phyloP scores from a whole-genome alignment of 805 yeast species.

The Ogataea zsoltii region DNA sequence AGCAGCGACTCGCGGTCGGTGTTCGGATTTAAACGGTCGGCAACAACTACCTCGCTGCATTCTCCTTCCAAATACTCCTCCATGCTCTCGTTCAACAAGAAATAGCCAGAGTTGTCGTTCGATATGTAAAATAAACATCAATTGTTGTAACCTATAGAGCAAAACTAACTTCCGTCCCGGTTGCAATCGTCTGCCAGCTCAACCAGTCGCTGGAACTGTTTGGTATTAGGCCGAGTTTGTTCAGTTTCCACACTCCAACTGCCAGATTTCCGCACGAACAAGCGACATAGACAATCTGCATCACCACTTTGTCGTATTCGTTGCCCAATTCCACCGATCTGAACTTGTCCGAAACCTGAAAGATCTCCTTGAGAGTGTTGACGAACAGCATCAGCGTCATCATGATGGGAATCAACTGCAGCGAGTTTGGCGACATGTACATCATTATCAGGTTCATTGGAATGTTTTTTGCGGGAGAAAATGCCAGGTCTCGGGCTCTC shows the following conservation, averaged over 20 bases:
- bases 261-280: conserved; percentile 57
- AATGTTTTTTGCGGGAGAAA: conserved; percentile 76
- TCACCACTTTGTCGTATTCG: conserved; percentile 22
- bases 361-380: conserved; percentile 73
- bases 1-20: conserved; percentile 22
- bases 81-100: conserved; percentile 24
- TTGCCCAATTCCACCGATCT: conserved; percentile 25
- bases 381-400: conserved; percentile 84
- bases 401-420: conserved; percentile 88
- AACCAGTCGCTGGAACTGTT: conserved; percentile 89
- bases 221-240: conserved; percentile 89
- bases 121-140: background rate
- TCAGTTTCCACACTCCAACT: conserved; percentile 83
- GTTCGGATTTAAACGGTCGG: conserved; percentile 28
- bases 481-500: conserved; percentile 86
- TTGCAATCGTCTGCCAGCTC: conserved; percentile 65
- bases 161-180: conserved; percentile 32
- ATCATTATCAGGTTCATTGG: conserved; percentile 91
- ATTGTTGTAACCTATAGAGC: conserved; percentile 8
- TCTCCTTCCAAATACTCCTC: conserved; percentile 22
- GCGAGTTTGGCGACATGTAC: conserved; percentile 87
- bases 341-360: conserved; percentile 58
- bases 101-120: background rate
- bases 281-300: conserved; percentile 29
- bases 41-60: conserved; percentile 16